Evolutionary conservation across 768 basidiomycete species (phyloP).

Genomic region (Russula brevipes): DNA sequence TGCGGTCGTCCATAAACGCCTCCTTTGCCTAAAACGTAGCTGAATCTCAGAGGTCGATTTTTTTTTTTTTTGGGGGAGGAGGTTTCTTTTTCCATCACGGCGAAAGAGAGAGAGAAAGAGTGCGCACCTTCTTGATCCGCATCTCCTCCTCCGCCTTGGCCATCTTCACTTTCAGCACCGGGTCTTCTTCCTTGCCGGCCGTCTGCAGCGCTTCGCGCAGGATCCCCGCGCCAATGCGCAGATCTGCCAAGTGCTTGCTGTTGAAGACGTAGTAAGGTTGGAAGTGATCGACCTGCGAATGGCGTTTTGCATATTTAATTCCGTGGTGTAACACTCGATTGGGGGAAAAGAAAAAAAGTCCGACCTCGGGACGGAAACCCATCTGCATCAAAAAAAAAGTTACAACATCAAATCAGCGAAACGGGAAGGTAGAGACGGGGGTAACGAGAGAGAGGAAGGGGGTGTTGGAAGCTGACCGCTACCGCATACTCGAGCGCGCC

Average conservation of each 20-base stretch:
- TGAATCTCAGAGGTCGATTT: background rate
- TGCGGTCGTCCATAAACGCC: constrained; percentile 76
- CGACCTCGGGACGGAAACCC: constrained; percentile 59
- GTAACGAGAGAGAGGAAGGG: constrained; percentile 25
- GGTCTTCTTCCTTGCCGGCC: constrained; percentile 45
- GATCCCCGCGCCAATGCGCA: constrained; percentile 60
- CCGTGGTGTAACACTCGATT: background rate
- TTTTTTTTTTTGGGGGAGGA: background rate
- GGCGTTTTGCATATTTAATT: background rate
- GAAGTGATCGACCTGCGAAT: constrained; percentile 55
- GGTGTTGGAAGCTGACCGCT: constrained; percentile 59
- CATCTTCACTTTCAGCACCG: constrained; percentile 43
- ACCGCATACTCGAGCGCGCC: constrained; percentile 78
- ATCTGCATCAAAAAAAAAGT: constrained; percentile 5
- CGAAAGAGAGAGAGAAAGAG: background rate
- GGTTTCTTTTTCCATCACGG: background rate
- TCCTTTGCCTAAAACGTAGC: constrained; percentile 56
- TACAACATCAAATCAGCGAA: too few species aligned
- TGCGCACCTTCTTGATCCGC: constrained; percentile 50
- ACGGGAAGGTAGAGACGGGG: too few species aligned
- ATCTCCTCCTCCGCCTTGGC: constrained; percentile 55
- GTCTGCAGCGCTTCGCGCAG: constrained; percentile 57
- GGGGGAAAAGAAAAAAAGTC: background rate
- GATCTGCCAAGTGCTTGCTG: constrained; percentile 44
- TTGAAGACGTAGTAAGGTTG: constrained; percentile 71